A percentile compares a stretch with the other conserved stretches of the same genome.
Conservation (phyloP, 2,329 filamentous ascomycete genomes). For the Trichoderma citrinoviride region DNA sequence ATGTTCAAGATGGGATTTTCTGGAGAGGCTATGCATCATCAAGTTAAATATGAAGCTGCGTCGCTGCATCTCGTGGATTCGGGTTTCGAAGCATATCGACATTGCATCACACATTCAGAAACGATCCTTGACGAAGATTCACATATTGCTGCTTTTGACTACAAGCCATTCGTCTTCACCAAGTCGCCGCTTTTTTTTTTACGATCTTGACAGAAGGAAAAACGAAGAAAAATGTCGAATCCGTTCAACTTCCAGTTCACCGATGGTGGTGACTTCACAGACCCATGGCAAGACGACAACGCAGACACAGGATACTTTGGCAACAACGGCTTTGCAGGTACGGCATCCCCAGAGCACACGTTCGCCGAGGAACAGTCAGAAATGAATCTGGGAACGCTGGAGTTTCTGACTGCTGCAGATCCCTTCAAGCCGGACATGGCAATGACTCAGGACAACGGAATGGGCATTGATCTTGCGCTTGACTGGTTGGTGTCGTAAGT, state of each 20-base stretch:
- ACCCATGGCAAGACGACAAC: background rate
- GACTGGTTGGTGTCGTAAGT: background rate
- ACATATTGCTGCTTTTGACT: background rate
- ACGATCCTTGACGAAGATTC: background rate
- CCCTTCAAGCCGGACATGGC: background rate
- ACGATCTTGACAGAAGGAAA: background rate
- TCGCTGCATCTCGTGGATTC: background rate
- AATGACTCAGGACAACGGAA: background rate
- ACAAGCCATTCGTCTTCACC: background rate
- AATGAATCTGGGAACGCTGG: background rate
- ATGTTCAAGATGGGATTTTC: background rate
- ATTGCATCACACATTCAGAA: background rate
- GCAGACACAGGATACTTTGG: background rate
- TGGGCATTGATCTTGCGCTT: background rate
- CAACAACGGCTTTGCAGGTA: background rate
- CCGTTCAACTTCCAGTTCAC: background rate
- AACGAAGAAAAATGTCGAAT: background rate
- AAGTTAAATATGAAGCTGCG: slow-evolving; percentile 4
- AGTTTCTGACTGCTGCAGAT: background rate
- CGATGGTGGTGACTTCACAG: background rate
- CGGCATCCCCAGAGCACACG: background rate
- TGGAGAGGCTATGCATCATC: background rate
- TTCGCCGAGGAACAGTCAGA: background rate
- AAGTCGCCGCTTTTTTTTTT: background rate
- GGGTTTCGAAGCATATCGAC: too few species aligned